Evolutionary conservation across 306 rosid species (phyloP), one percentile per base, ranked within the genome.

Genomic region (Rosa rugosa): DNA sequence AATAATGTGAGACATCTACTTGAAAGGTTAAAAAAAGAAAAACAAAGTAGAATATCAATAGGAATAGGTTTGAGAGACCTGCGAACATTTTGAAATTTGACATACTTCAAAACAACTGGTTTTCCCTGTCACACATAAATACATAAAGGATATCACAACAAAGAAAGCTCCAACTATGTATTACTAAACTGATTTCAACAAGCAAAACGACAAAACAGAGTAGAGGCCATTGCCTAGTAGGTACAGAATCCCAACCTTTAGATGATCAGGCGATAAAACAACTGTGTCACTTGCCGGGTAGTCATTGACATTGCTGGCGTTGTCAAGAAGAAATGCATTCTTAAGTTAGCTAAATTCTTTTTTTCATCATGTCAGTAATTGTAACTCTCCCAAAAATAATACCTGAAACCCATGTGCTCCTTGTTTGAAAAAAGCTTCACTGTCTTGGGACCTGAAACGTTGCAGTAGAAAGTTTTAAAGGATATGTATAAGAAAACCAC

Each of bases 361-460:
- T 34, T 23, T 62, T 34, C 77, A 85, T 41, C 13, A 56, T 18
- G 8, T 65, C 31, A 54, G 72, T 36, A 83, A 51, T 64, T 71
- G 34, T 65, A 50, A 23, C n/a, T 31, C 40, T 80, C 54, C 69
- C 77, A 42, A 0, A 83, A 67, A 66, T 46, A 42, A 78, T 91
- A 95, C 99, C 98, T 90, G 77, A 95, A 95, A 68, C 99, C 99
- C 99, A 95, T 95, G 86, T 95, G 92, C 86, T 95, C 99, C 90
- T 82, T 95, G 90, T 95, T 95, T 68, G 99, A 87, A 75, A 88
- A 95, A 69, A 95, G 87, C 84, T 95, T 95, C 76, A 95, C 93
- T 8, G 98, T 93, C 86, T 90, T 93, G 65, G 99, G 99, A 81
- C 98, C 98, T 93, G 86, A 75, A 77, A 38, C 13, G 11, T 38